These are phyloP conservation scores for Grosmannia huntii DNA, from an alignment of 2,329 filamentous ascomycete genomes.

Conservation along the genomic window DNA sequence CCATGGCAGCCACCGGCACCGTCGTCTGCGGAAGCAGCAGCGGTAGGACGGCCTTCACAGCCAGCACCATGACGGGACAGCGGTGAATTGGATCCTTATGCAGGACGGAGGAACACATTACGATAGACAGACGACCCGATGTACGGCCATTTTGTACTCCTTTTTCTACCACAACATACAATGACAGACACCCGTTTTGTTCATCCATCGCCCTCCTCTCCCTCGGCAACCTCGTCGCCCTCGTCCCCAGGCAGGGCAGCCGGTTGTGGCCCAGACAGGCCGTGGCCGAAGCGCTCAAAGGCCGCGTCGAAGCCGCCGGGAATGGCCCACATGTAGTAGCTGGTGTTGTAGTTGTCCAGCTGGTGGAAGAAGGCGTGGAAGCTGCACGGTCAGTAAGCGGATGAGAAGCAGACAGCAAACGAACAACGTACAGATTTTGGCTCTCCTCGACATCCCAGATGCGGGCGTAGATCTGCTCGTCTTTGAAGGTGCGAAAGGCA, in stretches of 20 bases:
- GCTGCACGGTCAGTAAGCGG: conserved; percentile 23
- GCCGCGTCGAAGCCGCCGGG: conserved; percentile 54
- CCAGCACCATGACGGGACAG: background rate
- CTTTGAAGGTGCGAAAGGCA: conserved; percentile 79
- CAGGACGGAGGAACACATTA: background rate
- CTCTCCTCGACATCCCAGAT: conserved; percentile 86
- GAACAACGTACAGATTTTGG: conserved; percentile 61
- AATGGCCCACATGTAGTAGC: conserved; percentile 64
- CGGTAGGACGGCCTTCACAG: background rate
- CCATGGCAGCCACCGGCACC: conserved; percentile 1
- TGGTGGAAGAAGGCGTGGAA: conserved; percentile 72
- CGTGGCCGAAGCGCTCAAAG: conserved; percentile 30
- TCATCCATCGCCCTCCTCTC: conserved; percentile 13
- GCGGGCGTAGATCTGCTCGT: conserved; percentile 78
- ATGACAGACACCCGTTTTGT: background rate
- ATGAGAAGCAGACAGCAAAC: background rate
- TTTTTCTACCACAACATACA: background rate
- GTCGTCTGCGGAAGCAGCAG: background rate
- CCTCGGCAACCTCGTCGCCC: conserved; percentile 34
- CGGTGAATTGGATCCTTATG: too few relatives aligned
- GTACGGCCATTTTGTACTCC: background rate
- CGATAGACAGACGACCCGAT: background rate
- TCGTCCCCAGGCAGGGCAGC: conserved; percentile 32
- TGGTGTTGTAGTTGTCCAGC: conserved; percentile 59
- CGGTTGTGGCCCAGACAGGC: conserved; percentile 26